phyloP scores from a whole-genome alignment of 1,139 yeast species.

The Sugiyamaella paludigena region DNA sequence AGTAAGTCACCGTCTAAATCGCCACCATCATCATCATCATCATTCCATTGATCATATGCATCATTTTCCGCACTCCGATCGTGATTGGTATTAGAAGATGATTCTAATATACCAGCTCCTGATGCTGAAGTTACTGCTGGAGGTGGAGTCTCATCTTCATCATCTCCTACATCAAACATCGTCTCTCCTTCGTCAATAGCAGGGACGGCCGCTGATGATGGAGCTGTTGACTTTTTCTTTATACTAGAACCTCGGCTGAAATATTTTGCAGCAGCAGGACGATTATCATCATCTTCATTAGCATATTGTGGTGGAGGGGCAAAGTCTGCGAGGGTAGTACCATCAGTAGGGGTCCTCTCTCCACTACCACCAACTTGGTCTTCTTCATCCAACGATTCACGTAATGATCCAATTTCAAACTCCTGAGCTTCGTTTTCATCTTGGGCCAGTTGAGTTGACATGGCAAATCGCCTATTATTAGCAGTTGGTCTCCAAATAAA shows the following conservation, averaged over 20 bases:
- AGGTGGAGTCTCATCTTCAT: conserved; percentile 18
- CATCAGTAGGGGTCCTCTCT: conserved; percentile 1
- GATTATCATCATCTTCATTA: conserved; percentile 16
- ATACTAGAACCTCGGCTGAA: conserved; percentile 7
- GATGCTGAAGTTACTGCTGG: conserved; percentile 1
- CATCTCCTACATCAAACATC: conserved; percentile 27
- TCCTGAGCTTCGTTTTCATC: conserved; percentile 67
- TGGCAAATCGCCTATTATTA: conserved; percentile 90
- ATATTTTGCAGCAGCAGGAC: conserved; percentile 16
- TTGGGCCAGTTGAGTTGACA: conserved; percentile 87
- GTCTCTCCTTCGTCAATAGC: conserved; percentile 18
- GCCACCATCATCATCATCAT: conserved; percentile 24
- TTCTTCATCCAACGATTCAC: conserved; percentile 40
- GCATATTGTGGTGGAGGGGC: conserved; percentile 13
- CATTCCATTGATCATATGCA: conserved; percentile 26
- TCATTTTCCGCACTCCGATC: conserved; percentile 6
- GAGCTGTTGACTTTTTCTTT: conserved; percentile 8
- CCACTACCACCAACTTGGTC: conserved; percentile 25
- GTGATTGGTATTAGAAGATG: conserved; percentile 1
- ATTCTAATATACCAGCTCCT: neutral
- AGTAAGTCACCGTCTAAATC: conserved; percentile 11
- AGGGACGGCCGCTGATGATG: neutral
- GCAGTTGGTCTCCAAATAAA: conserved; percentile 98
- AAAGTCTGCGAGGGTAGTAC: conserved; percentile 7
- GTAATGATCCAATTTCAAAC: conserved; percentile 45